Conservation (phyloP, 176 grass and related monocot genomes). For the Raddia guianensis region DNA sequence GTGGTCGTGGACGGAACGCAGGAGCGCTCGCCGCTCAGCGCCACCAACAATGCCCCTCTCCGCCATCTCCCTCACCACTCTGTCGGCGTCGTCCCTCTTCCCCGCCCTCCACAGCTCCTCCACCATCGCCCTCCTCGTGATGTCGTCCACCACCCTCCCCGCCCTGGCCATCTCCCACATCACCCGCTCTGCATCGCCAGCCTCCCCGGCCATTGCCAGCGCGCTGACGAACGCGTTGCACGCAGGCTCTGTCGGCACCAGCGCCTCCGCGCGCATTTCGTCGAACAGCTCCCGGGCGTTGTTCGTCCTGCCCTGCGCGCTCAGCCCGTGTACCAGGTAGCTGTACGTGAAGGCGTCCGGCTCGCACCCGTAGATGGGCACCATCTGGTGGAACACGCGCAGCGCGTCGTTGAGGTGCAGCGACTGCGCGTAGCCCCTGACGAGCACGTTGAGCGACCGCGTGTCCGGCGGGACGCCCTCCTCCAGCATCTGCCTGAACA, state of each 20-base stretch:
- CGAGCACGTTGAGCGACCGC: slow-evolving; percentile 66
- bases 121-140: slow-evolving; percentile 58
- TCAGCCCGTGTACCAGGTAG: slow-evolving; percentile 80
- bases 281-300: slow-evolving; percentile 69
- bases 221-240: slow-evolving; percentile 65
- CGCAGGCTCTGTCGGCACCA: slow-evolving; percentile 41
- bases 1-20: slow-evolving; percentile 37
- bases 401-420: slow-evolving; percentile 84
- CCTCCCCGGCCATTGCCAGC: slow-evolving; percentile 64
- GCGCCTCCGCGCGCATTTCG: slow-evolving; percentile 48
- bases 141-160: slow-evolving; percentile 56
- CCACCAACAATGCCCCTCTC: slow-evolving; percentile 47
- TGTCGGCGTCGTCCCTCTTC: slow-evolving; percentile 50
- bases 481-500: slow-evolving; percentile 89
- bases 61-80: slow-evolving; percentile 48
- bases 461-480: slow-evolving; percentile 65
- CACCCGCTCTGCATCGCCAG: slow-evolving; percentile 35
- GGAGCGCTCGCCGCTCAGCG: slow-evolving; percentile 36
- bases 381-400: slow-evolving; percentile 87
- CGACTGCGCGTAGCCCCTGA: slow-evolving; percentile 74
- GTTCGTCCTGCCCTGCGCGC: slow-evolving; percentile 63
- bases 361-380: slow-evolving; percentile 55
- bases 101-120: slow-evolving; percentile 47
- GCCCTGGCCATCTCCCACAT: slow-evolving; percentile 61
- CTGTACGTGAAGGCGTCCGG: slow-evolving; percentile 74